Evolutionary conservation across 2,329 filamentous ascomycete genomes (phyloP).

Genomic region (Calonectria pteridis): DNA sequence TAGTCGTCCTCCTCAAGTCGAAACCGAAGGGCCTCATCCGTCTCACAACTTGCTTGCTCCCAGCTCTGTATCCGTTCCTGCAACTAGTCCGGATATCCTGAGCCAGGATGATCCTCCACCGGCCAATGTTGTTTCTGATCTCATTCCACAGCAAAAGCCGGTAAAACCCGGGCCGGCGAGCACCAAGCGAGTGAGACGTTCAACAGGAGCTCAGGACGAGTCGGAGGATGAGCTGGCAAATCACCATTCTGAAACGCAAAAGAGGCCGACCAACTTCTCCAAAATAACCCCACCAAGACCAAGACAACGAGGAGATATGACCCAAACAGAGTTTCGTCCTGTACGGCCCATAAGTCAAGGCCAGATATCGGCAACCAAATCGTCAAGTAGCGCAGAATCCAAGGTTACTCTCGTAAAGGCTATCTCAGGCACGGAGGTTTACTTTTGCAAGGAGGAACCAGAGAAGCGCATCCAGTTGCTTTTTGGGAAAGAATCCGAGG

Average conservation of each 20-base stretch:
- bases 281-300: constrained; percentile 2
- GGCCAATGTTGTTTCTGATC: constrained; percentile 40
- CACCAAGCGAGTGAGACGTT: constrained; percentile 30
- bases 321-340: constrained; percentile 35
- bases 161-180: neutral
- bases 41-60: constrained; percentile 9
- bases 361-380: neutral
- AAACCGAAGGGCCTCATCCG: neutral
- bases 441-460: neutral
- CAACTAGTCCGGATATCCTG: constrained; percentile 44
- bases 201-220: neutral
- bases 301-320: constrained; percentile 45
- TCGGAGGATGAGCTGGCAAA: constrained; percentile 49
- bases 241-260: constrained; percentile 5
- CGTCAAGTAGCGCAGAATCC: neutral
- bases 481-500: constrained; percentile 21
- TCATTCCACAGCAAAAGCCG: constrained; percentile 23
- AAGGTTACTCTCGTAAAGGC: constrained; percentile 39
- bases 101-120: constrained; percentile 32
- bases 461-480: constrained; percentile 11
- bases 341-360: neutral
- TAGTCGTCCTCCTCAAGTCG: neutral
- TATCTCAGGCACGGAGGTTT: constrained; percentile 36
- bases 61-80: neutral
- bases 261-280: constrained; percentile 32